A percentile compares a stretch with the other conserved stretches of the same genome.
phyloP scores from a whole-genome alignment of 176 grass and related monocot genomes.

The Oryza australiensis region DNA sequence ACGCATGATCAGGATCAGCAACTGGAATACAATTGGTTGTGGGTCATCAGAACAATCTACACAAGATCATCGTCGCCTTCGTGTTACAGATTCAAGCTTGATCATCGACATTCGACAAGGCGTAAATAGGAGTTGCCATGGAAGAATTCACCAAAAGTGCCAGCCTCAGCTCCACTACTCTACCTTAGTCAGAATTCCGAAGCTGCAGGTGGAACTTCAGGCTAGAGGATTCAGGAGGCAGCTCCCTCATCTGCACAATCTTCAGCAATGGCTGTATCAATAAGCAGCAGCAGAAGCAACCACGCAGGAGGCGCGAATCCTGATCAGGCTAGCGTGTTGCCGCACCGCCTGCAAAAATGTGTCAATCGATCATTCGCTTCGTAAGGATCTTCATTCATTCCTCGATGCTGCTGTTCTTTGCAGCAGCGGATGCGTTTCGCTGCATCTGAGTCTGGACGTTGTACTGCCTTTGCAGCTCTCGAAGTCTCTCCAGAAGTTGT shows the following conservation, averaged over 20 bases:
- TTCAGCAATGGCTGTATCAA: constrained; percentile 32
- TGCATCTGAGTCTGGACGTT: constrained; percentile 53
- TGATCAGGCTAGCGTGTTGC: not conserved
- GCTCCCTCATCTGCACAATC: constrained; percentile 35
- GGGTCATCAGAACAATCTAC: constrained; percentile 19
- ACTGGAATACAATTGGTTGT: not conserved
- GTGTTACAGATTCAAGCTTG: not conserved
- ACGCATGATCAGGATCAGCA: constrained; percentile 9
- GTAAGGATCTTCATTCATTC: constrained; percentile 50
- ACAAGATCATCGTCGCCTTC: not conserved
- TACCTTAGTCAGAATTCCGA: constrained; percentile 28
- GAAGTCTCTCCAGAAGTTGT: constrained; percentile 73
- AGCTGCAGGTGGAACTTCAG: not conserved
- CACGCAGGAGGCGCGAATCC: constrained; percentile 13
- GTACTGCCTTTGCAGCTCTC: constrained; percentile 66
- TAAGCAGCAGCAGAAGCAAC: constrained; percentile 25
- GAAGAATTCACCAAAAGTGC: constrained; percentile 8
- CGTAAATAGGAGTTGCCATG: not conserved
- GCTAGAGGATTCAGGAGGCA: not conserved
- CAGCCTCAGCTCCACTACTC: constrained; percentile 35
- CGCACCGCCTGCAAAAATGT: not conserved
- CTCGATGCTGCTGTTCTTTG: constrained; percentile 47
- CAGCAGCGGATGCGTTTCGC: constrained; percentile 43
- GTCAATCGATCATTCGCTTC: not conserved
- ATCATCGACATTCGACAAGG: not conserved